Evolutionary conservation across 2,329 filamentous ascomycete genomes (phyloP).

Genomic region (Diplodia scrobiculata): DNA sequence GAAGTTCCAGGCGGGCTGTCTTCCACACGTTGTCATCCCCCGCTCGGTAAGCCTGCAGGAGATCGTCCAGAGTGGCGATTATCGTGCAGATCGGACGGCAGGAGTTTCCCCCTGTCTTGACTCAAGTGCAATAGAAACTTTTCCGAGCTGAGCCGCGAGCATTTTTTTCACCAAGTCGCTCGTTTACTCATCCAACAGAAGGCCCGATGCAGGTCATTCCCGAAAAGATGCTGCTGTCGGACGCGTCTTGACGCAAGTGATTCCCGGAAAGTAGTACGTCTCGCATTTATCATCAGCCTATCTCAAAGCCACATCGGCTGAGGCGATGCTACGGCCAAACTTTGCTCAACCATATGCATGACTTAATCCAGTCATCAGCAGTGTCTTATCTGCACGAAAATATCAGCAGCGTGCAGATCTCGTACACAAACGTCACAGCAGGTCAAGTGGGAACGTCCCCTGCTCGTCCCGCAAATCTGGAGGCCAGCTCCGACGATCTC

Average conservation of each 20-base stretch:
- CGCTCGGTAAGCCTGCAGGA: background rate
- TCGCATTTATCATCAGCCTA: constrained; percentile 9
- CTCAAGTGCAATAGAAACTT: background rate
- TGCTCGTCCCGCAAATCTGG: background rate
- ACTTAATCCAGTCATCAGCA: background rate
- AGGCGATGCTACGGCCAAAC: background rate
- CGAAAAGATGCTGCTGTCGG: background rate
- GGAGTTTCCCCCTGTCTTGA: background rate
- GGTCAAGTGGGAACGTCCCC: background rate
- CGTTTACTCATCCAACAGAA: background rate
- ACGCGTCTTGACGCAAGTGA: background rate
- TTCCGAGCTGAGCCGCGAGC: background rate
- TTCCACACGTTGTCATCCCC: background rate
- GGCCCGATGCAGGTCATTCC: background rate
- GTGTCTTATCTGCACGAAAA: background rate
- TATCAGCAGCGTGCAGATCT: constrained; percentile 4
- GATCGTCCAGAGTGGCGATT: constrained; percentile 1
- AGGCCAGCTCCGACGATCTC: background rate
- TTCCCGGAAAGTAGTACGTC: background rate
- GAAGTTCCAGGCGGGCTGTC: background rate
- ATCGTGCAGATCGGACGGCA: constrained; percentile 8
- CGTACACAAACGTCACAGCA: background rate
- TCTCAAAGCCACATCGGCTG: background rate
- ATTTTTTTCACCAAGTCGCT: background rate
- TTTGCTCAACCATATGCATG: background rate